These are phyloP conservation scores for Melocanna baccifera DNA, from an alignment of 176 grass and related monocot genomes.

Conservation along the genomic window DNA sequence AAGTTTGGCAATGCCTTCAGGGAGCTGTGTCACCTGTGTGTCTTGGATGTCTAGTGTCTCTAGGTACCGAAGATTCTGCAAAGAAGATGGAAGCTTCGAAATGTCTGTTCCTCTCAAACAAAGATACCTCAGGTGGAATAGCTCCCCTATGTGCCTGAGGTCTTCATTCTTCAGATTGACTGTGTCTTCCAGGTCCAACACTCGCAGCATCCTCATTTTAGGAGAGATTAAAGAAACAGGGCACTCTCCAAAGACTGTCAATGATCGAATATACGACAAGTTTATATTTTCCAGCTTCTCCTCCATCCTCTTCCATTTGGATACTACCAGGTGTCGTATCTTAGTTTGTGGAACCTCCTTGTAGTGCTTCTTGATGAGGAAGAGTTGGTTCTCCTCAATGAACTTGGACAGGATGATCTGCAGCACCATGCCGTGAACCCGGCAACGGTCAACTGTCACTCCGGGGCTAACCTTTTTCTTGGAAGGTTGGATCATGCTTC, in stretches of 20 bases:
- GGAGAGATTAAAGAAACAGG: not conserved
- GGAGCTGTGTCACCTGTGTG: not conserved
- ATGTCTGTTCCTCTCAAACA: not conserved
- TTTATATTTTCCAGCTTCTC: not conserved
- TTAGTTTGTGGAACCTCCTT: not conserved
- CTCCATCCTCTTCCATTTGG: slow-evolving; percentile 9
- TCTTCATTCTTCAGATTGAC: not conserved
- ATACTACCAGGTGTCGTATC: slow-evolving; percentile 35
- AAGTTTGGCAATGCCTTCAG: not conserved
- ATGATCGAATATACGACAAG: slow-evolving; percentile 23
- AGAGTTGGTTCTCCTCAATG: slow-evolving; percentile 44
- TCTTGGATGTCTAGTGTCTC: slow-evolving; percentile 35
- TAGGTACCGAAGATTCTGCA: slow-evolving; percentile 26
- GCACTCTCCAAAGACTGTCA: slow-evolving; percentile 6
- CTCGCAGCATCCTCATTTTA: slow-evolving; percentile 23
- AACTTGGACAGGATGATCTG: slow-evolving; percentile 26
- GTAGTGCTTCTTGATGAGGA: not conserved
- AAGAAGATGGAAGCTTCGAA: slow-evolving; percentile 13
- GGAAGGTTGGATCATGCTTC: slow-evolving; percentile 42
- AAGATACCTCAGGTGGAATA: slow-evolving; percentile 26
- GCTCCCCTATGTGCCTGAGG: slow-evolving; percentile 20
- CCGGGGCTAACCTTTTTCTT: not conserved
- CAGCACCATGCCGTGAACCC: slow-evolving; percentile 34
- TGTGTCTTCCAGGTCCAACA: slow-evolving; percentile 31
- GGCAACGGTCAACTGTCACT: not conserved